Percentiles rank a stretch among this genome's conserved stretches.
Conservation (phyloP, 2,329 filamentous ascomycete genomes). For the Aureobasidium lini region DNA sequence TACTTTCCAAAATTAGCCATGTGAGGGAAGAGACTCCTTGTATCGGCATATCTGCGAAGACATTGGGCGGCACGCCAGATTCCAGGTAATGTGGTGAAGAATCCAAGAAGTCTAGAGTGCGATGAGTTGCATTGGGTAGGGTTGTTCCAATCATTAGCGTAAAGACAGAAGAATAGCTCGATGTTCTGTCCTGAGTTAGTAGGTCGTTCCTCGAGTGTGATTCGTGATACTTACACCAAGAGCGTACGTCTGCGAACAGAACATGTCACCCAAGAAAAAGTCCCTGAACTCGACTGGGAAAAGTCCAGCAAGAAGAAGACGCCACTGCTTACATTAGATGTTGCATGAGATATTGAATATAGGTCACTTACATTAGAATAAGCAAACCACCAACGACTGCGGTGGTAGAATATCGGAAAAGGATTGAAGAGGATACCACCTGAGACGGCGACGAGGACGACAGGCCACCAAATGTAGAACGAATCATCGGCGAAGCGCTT, state of each 20-base stretch:
- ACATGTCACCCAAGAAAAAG: slow-evolving; percentile 96
- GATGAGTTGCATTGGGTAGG: slow-evolving; percentile 76
- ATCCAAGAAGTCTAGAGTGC: slow-evolving; percentile 75
- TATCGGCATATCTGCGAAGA: slow-evolving; percentile 80
- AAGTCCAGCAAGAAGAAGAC: slow-evolving; percentile 72
- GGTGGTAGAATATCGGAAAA: slow-evolving; percentile 63
- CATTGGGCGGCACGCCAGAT: slow-evolving; percentile 91
- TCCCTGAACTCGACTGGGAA: slow-evolving; percentile 96
- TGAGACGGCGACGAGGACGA: slow-evolving; percentile 66
- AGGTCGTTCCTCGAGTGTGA: neutral
- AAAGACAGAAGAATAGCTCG: slow-evolving; percentile 90
- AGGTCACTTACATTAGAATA: slow-evolving; percentile 68
- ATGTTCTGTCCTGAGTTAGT: slow-evolving; percentile 55
- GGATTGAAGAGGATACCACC: slow-evolving; percentile 63
- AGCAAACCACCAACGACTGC: slow-evolving; percentile 75
- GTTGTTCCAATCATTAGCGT: slow-evolving; percentile 67
- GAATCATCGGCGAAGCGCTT: slow-evolving; percentile 54
- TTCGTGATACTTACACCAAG: slow-evolving; percentile 45
- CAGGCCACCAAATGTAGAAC: slow-evolving; percentile 80
- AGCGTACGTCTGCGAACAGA: slow-evolving; percentile 88
- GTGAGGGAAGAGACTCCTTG: slow-evolving; percentile 81
- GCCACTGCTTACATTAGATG: slow-evolving; percentile 46
- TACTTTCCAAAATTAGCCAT: slow-evolving; percentile 92
- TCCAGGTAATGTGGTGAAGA: slow-evolving; percentile 73
- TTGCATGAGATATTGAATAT: neutral